A percentile compares a stretch with the other conserved stretches of the same genome.
Evolutionary conservation across 371 early-diverging fungal species (phyloP).

Genomic region (Globomyces sp.): DNA sequence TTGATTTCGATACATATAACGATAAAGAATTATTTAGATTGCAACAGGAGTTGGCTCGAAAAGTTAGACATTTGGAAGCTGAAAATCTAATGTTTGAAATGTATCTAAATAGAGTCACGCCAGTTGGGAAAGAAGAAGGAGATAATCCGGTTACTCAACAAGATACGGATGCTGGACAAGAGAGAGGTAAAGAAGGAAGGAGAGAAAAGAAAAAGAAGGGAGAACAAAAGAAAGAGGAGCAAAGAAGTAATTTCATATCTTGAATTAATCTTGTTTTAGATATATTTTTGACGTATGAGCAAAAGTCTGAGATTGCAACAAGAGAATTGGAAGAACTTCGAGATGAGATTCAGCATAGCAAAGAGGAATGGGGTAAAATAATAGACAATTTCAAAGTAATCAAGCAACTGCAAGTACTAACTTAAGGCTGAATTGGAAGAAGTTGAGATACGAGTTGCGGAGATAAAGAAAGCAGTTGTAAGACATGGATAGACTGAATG

Average conservation of each 20-base stretch:
- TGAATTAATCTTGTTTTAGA: conserved; percentile 24
- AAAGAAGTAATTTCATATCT: conserved; percentile 36
- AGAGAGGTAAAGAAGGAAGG: conserved; percentile 19
- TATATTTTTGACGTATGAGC: conserved; percentile 51
- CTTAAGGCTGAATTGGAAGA: conserved; percentile 52
- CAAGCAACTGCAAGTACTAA: not conserved
- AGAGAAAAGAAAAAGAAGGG: conserved; percentile 22
- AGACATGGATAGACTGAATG: no score
- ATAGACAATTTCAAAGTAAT: conserved; percentile 47
- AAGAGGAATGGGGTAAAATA: conserved; percentile 50
- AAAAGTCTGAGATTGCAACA: conserved; percentile 55
- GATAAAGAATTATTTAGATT: conserved; percentile 42
- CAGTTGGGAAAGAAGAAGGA: conserved; percentile 21
- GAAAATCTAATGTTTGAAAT: conserved; percentile 51
- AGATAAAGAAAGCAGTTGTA: conserved; percentile 44
- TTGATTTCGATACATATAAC: conserved; percentile 43
- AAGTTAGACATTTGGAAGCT: conserved; percentile 30
- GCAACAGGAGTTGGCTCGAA: conserved; percentile 35
- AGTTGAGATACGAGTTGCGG: conserved; percentile 48
- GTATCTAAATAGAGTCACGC: conserved; percentile 40
- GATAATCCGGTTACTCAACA: conserved; percentile 4
- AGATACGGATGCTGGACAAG: not conserved
- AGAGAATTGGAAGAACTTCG: conserved; percentile 53
- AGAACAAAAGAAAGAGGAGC: conserved; percentile 45
- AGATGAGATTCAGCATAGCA: conserved; percentile 51